phyloP scores from a whole-genome alignment of 2,329 filamentous ascomycete genomes.

The Alternaria brassicae region DNA sequence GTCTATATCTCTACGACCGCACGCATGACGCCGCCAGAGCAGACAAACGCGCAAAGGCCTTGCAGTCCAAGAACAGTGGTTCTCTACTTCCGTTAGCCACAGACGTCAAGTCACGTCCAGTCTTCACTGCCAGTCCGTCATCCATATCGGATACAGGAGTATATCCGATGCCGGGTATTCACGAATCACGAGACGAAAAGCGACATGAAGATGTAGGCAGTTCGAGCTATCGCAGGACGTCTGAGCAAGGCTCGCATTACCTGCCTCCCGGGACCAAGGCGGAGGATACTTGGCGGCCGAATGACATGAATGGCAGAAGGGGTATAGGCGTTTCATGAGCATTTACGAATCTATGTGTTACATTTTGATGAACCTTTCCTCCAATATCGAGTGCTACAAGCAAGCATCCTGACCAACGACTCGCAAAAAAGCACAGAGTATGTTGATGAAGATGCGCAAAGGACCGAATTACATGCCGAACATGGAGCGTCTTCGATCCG shows the following conservation, averaged over 20 bases:
- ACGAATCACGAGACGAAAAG: conserved; percentile 58
- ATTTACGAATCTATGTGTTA: conserved; percentile 6
- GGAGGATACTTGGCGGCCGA: conserved; percentile 76
- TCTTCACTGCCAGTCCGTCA: conserved; percentile 52
- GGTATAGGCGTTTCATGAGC: conserved; percentile 35
- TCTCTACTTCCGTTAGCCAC: conserved; percentile 71
- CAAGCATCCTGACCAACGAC: background rate
- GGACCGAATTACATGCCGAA: background rate
- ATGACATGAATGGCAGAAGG: conserved; percentile 32
- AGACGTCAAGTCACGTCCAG: conserved; percentile 32
- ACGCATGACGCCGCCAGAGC: conserved; percentile 88
- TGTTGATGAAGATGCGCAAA: background rate
- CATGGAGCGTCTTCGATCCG: background rate
- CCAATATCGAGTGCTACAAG: background rate
- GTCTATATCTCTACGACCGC: conserved; percentile 93
- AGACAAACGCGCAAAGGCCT: conserved; percentile 73
- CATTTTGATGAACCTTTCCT: background rate
- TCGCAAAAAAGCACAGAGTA: background rate
- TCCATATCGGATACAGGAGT: conserved; percentile 46
- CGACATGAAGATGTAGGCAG: conserved; percentile 65
- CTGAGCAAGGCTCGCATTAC: conserved; percentile 60
- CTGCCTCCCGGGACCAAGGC: conserved; percentile 81
- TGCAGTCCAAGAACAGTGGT: conserved; percentile 68
- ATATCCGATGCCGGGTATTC: conserved; percentile 34
- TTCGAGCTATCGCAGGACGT: conserved; percentile 52